These are phyloP conservation scores for Colletotrichum cereale DNA, from an alignment of 2,329 filamentous ascomycete species.

Conservation along the genomic window DNA sequence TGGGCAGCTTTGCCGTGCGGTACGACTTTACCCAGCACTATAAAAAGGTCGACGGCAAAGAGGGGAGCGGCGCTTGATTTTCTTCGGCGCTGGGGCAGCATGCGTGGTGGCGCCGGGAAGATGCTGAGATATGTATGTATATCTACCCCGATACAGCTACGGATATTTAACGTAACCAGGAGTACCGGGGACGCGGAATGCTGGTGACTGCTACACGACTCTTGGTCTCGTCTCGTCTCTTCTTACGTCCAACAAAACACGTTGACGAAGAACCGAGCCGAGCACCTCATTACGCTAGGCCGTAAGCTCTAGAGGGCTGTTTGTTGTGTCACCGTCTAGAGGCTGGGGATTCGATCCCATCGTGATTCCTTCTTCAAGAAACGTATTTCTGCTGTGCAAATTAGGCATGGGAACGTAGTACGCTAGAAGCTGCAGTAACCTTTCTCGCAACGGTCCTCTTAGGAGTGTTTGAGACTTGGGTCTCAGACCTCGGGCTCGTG, in stretches of 20 bases:
- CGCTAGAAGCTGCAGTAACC: neutral
- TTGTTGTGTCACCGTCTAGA: neutral
- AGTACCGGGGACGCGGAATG: neutral
- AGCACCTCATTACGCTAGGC: neutral
- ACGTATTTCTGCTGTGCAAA: too few relatives aligned
- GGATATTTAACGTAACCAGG: neutral
- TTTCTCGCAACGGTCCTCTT: neutral
- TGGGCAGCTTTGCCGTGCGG: conserved; percentile 52
- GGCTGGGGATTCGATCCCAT: neutral
- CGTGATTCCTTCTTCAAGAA: neutral
- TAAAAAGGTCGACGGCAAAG: conserved; percentile 37
- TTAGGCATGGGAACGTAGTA: neutral
- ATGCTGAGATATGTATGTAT: neutral
- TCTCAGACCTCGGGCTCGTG: neutral
- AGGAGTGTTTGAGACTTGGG: neutral
- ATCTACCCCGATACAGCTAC: neutral
- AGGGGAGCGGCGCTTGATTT: neutral
- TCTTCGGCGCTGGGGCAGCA: neutral
- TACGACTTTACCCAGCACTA: conserved; percentile 62
- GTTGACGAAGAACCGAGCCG: neutral
- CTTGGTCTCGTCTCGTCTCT: neutral
- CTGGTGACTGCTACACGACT: neutral
- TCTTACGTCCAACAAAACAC: neutral
- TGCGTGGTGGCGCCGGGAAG: neutral
- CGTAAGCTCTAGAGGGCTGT: neutral